A percentile compares a stretch with the other conserved stretches of the same genome.
Evolutionary conservation across 208 protist genomes (phyloP).

Genomic region (Leishmania martiniquensis): DNA sequence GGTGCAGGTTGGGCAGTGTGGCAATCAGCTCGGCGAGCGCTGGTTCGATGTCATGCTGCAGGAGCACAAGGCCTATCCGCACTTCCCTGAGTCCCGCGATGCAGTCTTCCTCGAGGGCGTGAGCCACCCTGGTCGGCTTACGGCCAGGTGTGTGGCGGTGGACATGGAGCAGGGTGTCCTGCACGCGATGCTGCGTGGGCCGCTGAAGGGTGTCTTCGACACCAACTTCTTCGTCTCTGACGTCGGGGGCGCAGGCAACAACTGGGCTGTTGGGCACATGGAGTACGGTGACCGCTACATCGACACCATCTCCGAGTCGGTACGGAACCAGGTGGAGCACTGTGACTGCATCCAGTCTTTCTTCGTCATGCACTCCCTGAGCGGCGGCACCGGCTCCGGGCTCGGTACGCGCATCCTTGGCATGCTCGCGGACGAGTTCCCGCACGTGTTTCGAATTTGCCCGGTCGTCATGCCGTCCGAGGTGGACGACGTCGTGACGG

Average conservation of each 20-base stretch:
- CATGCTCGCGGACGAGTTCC: constrained; percentile 95
- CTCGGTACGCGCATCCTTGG: constrained; percentile 93
- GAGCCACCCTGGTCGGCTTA: constrained; percentile 34
- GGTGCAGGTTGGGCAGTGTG: constrained; percentile 94
- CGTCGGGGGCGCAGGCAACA: constrained; percentile 91
- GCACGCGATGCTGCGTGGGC: constrained; percentile 73
- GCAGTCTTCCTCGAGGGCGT: constrained; percentile 61
- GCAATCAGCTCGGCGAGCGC: constrained; percentile 94
- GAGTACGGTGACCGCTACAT: constrained; percentile 93
- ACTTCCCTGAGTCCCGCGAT: constrained; percentile 74
- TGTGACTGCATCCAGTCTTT: constrained; percentile 97
- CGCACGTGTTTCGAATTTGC: constrained; percentile 88
- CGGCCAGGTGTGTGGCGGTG: constrained; percentile 94
- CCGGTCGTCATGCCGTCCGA: constrained; percentile 91
- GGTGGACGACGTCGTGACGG: constrained; percentile 96
- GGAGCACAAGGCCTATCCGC: constrained; percentile 90
- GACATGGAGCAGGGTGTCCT: constrained; percentile 97
- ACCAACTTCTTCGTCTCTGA: constrained; percentile 87
- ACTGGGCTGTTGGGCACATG: constrained; percentile 95
- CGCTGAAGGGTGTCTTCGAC: constrained; percentile 92
- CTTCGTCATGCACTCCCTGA: constrained; percentile 95
- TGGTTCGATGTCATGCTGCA: constrained; percentile 97
- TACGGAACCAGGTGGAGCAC: constrained; percentile 87
- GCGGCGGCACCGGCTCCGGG: constrained; percentile 97
- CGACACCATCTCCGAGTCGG: constrained; percentile 80